phyloP scores from a whole-genome alignment of 1,284 basidiomycete genomes.

The Phellopilus nigrolimitatus region DNA sequence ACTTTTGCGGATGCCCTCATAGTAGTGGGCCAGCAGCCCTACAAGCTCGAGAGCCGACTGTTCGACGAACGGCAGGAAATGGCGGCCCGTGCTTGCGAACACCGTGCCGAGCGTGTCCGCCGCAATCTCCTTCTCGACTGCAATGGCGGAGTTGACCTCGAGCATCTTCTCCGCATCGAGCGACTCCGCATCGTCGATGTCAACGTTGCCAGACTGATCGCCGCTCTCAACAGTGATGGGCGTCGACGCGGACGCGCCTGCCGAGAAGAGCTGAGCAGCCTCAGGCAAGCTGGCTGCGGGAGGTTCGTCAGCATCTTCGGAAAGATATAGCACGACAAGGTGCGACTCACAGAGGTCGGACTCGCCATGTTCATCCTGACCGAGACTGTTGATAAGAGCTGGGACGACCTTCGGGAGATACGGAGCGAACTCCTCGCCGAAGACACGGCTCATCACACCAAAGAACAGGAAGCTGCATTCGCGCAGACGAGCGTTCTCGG shows the following conservation, averaged over 20 bases:
- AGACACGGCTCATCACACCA: conserved; percentile 95
- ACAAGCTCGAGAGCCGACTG: conserved; percentile 78
- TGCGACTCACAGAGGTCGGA: conserved; percentile 38
- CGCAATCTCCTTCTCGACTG: conserved; percentile 99
- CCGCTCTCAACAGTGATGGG: conserved; percentile 56
- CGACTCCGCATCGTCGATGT: conserved; percentile 85
- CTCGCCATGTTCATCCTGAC: conserved; percentile 80
- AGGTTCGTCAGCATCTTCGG: background rate
- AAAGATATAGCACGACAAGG: background rate
- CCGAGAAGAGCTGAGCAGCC: conserved; percentile 55
- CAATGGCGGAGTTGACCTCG: conserved; percentile 94
- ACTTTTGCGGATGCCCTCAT: conserved; percentile 97
- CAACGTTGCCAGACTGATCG: conserved; percentile 55
- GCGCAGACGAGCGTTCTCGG: conserved; percentile 83
- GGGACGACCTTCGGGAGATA: conserved; percentile 89
- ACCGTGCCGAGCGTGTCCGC: conserved; percentile 94
- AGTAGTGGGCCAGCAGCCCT: conserved; percentile 86
- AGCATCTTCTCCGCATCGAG: conserved; percentile 80
- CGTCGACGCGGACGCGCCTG: conserved; percentile 65
- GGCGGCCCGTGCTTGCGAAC: conserved; percentile 76
- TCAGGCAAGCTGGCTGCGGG: conserved; percentile 45
- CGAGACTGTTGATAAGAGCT: conserved; percentile 79
- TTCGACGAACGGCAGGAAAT: conserved; percentile 91
- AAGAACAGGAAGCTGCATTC: conserved; percentile 99
- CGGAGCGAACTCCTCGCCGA: conserved; percentile 88